A percentile compares a stretch with the other conserved stretches of the same genome.
phyloP scores from a whole-genome alignment of 805 yeast genomes.

The Pichia phayaonensis region DNA sequence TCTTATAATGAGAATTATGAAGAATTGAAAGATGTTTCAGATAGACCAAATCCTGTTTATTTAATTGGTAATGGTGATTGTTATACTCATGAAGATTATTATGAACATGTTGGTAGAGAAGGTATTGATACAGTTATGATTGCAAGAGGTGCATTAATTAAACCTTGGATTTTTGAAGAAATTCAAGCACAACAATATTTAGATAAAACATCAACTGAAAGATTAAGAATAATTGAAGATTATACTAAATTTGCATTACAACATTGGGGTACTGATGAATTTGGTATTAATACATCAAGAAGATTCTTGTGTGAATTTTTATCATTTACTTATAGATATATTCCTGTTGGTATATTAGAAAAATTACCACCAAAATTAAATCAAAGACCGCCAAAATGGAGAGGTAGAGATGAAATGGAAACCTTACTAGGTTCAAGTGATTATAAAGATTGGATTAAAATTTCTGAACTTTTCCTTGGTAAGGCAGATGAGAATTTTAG shows the following conservation, averaged over 20 bases:
- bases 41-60: conserved; percentile 53
- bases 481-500: conserved; percentile 67
- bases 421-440: conserved; percentile 80
- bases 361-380: conserved; percentile 81
- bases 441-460: conserved; percentile 91
- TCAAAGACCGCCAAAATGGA: conserved; percentile 91
- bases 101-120: conserved; percentile 52
- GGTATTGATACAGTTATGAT: conserved; percentile 93
- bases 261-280: conserved; percentile 98
- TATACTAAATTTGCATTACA: conserved; percentile 79
- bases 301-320: conserved; percentile 90
- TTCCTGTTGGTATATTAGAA: conserved; percentile 91
- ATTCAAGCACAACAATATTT: conserved; percentile 80
- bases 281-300: conserved; percentile 82
- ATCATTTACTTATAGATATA: conserved; percentile 88
- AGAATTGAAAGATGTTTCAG: conserved; percentile 54
- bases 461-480: conserved; percentile 92
- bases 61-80: conserved; percentile 95
- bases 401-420: conserved; percentile 87
- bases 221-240: conserved; percentile 64
- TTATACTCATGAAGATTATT: conserved; percentile 83
- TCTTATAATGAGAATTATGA: conserved; percentile 45
- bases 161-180: conserved; percentile 99
- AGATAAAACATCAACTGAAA: conserved; percentile 85
- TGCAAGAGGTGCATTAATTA: conserved; percentile 94